Conservation (phyloP, 768 basidiomycete species). For the Ramaria rubella region DNA sequence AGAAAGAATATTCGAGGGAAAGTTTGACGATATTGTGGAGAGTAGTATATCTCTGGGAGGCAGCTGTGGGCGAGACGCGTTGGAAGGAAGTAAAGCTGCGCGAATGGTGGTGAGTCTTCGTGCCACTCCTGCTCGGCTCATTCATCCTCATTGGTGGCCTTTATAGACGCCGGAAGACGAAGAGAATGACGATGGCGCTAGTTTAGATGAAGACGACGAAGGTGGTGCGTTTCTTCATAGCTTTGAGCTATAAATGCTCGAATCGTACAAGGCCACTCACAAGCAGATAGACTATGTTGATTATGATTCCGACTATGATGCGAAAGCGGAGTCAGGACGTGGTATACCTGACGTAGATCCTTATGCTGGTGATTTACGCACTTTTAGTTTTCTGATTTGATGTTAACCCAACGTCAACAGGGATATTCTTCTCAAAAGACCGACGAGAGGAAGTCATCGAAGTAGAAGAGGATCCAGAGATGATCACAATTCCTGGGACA, state of each 20-base stretch:
- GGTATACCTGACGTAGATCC: constrained; percentile 67
- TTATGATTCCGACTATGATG: constrained; percentile 77
- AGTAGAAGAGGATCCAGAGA: constrained; percentile 73
- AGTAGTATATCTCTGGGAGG: constrained; percentile 26
- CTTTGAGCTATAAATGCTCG: not conserved
- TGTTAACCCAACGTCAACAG: constrained; percentile 30
- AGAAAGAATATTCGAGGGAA: constrained; percentile 77
- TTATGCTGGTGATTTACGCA: constrained; percentile 58
- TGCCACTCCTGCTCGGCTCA: constrained; percentile 9
- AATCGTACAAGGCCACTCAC: constrained; percentile 21
- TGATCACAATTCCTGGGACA: constrained; percentile 31
- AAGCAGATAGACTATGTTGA: constrained; percentile 48
- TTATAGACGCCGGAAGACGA: constrained; percentile 56
- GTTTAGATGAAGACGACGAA: constrained; percentile 35
- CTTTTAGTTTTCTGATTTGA: not conserved
- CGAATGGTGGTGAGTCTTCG: constrained; percentile 23
- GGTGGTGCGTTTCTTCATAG: constrained; percentile 27
- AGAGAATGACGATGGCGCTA: constrained; percentile 37
- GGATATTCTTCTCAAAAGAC: constrained; percentile 94
- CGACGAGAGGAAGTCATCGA: constrained; percentile 88
- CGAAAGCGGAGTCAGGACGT: constrained; percentile 33
- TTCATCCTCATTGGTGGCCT: constrained; percentile 30
- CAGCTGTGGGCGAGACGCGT: not conserved
- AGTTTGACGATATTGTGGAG: constrained; percentile 65
- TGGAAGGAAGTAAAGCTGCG: constrained; percentile 9